A percentile compares a stretch with the other conserved stretches of the same genome.
Evolutionary conservation across 2,329 filamentous ascomycete species (phyloP).

Genomic region (Trichoderma aggressivum): DNA sequence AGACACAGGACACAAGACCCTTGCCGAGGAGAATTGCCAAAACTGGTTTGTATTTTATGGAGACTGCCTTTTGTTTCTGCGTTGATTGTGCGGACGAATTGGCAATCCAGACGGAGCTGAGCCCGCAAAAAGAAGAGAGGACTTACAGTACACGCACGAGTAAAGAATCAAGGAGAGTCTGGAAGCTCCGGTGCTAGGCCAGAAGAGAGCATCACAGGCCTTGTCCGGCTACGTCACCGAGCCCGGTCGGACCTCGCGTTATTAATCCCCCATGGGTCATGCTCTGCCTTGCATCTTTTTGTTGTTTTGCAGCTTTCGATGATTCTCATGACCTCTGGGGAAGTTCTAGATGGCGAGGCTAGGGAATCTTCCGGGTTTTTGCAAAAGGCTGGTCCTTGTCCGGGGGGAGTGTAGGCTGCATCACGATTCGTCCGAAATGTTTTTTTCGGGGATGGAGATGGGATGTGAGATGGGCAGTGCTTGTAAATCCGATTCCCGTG

Average conservation of each 20-base stretch:
- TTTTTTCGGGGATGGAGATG: neutral
- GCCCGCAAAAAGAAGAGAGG: neutral
- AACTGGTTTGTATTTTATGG: neutral
- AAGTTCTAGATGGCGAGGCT: conserved; percentile 2
- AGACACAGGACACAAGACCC: neutral
- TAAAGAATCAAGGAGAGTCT: neutral
- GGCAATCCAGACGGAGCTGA: neutral
- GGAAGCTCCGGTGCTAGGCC: conserved; percentile 7
- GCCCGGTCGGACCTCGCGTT: neutral
- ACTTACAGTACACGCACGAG: neutral
- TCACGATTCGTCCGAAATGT: neutral
- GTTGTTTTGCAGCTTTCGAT: neutral
- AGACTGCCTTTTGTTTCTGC: neutral
- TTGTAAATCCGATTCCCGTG: neutral
- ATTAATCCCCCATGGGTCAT: neutral
- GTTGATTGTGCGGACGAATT: neutral
- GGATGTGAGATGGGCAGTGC: neutral
- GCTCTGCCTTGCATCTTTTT: no score
- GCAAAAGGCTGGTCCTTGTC: no score
- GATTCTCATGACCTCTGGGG: conserved; percentile 4
- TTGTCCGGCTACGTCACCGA: conserved; percentile 2
- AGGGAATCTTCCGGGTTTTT: conserved; percentile 16
- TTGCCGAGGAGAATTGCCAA: neutral
- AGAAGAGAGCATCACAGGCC: neutral
- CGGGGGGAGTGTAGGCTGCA: neutral